Base-by-base conservation (phyloP, 2,329 filamentous ascomycete species). In the Monosporascus sp. region DNA sequence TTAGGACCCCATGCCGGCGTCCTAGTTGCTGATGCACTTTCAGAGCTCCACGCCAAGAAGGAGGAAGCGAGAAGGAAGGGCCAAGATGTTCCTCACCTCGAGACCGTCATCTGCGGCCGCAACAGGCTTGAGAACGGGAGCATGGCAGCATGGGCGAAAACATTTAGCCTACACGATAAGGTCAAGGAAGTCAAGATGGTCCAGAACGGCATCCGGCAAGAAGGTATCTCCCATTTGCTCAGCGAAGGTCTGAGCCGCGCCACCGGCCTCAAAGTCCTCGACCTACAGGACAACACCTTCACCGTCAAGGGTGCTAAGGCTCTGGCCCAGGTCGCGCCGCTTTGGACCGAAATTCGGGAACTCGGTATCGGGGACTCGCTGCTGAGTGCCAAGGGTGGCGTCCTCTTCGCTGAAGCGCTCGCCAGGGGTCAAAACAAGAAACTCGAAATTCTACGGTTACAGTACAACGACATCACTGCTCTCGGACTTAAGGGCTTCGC, bases 241-340 rank as follows among this genome's bases (percentile, higher is more conserved):
- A 85, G 82, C 56, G 79, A 92, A 50, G 94, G 94, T 57, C 78
- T 99, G 50, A 82, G 79, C 59, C 80, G 89, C 64, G 83, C 90
- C 49, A 78, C 76, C 35, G 75, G 77, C 45, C 79, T 99, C 52
- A 78, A 86, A 67, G 81, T 91, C 15, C 75, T 99, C 50, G 94
- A 99, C 74, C 77, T 99, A 57, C 93, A 99, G 72, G 94, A 99
- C 74, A 99, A 99, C 74, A 97, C 94, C 0, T 97, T 97, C 70
- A 97, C 93, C 9, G 72, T 87, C 39, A 78, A 81, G 57, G 94
- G 92, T 24, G 89, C 90, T 31, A 86, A 79, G 63, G 90, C 90
- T 11, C 79, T 99, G 50, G 86, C 89, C 39, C 82, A 80, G 60
- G 89, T 90, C 6, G 79, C 93, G 22, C 78, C 82, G 1, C 80